Conservation (phyloP, 352 stramenopile genomes). For the Globisporangium mamillatum region DNA sequence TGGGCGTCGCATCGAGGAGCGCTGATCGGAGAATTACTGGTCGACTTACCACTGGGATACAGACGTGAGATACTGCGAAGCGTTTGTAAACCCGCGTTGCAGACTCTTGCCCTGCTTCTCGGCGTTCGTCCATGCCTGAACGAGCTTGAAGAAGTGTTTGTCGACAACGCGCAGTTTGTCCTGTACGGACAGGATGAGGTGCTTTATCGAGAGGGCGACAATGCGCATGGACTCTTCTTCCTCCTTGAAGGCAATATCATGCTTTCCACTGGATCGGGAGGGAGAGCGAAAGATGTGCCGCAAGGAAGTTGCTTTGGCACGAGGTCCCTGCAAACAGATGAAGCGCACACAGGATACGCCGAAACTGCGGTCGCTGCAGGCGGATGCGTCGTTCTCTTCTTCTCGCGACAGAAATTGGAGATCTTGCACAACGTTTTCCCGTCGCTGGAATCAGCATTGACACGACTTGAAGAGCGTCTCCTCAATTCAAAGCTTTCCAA, state of each 20-base stretch:
- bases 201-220: constrained; percentile 37
- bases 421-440: constrained; percentile 29
- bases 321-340: constrained; percentile 17
- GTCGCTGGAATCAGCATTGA: constrained; percentile 18
- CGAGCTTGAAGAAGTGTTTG: constrained; percentile 32
- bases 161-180: constrained; percentile 35
- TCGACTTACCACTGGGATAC: constrained; percentile 30
- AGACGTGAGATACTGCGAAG: constrained; percentile 36
- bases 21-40: constrained; percentile 35
- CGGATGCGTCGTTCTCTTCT: constrained; percentile 34
- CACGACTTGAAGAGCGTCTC: constrained; percentile 26
- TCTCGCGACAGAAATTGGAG: constrained; percentile 24
- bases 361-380: constrained; percentile 32
- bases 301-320: constrained; percentile 38
- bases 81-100: constrained; percentile 32
- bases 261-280: constrained; percentile 17
- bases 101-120: constrained; percentile 29
- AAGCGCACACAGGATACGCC: constrained; percentile 23
- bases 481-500: constrained; percentile 32
- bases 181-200: constrained; percentile 41
- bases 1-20: constrained; percentile 43
- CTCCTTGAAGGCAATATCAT: constrained; percentile 24
- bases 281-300: constrained; percentile 19
- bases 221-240: constrained; percentile 33
- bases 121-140: constrained; percentile 23